Evolutionary conservation across 768 basidiomycete species (phyloP).

Genomic region (Amanita subjunquillea): DNA sequence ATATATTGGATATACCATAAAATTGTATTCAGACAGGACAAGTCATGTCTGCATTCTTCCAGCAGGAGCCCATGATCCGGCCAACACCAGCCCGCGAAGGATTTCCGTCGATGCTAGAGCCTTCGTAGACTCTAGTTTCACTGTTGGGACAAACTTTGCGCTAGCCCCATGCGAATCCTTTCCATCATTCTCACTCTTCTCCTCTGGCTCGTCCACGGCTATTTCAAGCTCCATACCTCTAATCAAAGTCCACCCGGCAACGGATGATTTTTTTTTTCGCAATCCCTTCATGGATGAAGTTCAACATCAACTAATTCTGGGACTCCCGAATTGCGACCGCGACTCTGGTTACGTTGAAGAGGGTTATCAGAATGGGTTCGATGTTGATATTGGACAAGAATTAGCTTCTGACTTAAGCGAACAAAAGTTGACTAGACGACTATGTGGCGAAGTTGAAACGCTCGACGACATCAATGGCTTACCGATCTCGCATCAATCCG

Average conservation of each 20-base stretch:
- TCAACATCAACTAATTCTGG: not conserved
- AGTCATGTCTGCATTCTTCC: constrained; percentile 15
- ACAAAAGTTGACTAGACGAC: not conserved
- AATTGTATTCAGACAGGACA: constrained; percentile 13
- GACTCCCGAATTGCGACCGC: not conserved
- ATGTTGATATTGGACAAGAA: not conserved
- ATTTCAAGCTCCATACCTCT: not conserved
- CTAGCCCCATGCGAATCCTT: not conserved
- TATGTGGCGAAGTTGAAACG: not conserved
- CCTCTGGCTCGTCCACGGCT: not conserved
- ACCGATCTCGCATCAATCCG: not conserved
- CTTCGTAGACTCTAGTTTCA: not conserved
- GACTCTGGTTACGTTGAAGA: not conserved
- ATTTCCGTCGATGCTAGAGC: constrained; percentile 11
- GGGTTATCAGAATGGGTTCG: not conserved
- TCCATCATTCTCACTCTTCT: not conserved
- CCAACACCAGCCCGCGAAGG: constrained; percentile 12
- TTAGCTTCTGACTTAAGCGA: not conserved
- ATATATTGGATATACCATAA: not conserved
- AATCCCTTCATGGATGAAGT: not conserved
- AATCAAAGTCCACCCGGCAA: not conserved
- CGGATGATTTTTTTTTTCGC: not conserved
- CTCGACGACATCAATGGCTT: not conserved
- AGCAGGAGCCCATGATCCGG: constrained; percentile 6
- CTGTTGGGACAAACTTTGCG: not conserved